Conservation (phyloP, 2,329 filamentous ascomycete genomes). For the Lecanosticta acicola region DNA sequence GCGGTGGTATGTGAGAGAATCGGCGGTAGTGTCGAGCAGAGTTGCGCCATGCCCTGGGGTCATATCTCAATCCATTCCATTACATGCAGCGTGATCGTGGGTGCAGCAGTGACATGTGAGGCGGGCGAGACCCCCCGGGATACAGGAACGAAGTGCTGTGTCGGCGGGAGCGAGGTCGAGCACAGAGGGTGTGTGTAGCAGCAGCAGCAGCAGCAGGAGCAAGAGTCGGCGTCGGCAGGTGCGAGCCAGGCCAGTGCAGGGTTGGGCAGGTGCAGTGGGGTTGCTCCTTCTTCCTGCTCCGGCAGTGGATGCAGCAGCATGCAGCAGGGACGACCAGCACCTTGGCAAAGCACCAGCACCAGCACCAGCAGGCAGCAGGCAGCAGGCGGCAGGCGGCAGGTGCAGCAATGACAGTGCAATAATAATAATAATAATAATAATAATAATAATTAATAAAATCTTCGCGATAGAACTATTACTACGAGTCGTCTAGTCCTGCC, state of each 20-base stretch:
- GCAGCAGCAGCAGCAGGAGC: too few relatives aligned
- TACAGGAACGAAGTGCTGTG: neutral
- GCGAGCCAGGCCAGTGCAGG: neutral
- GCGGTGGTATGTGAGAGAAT: neutral
- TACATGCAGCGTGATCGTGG: too few relatives aligned
- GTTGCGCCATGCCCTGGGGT: neutral
- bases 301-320: neutral
- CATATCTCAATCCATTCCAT: neutral
- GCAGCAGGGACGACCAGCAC: neutral
- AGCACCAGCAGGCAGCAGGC: neutral
- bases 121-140: neutral
- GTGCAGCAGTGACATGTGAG: too few relatives aligned
- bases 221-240: too few relatives aligned
- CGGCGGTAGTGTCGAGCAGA: neutral
- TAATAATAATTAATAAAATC: too few relatives aligned
- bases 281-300: too few relatives aligned
- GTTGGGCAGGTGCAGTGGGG: neutral
- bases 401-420: too few relatives aligned
- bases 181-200: neutral
- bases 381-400: neutral
- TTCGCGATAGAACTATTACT: too few relatives aligned
- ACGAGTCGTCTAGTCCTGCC: too few relatives aligned
- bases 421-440: too few relatives aligned
- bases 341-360: too few relatives aligned
- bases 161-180: neutral